Evolutionary conservation across 768 basidiomycete genomes (phyloP).

Genomic region (Boletellus sp.): DNA sequence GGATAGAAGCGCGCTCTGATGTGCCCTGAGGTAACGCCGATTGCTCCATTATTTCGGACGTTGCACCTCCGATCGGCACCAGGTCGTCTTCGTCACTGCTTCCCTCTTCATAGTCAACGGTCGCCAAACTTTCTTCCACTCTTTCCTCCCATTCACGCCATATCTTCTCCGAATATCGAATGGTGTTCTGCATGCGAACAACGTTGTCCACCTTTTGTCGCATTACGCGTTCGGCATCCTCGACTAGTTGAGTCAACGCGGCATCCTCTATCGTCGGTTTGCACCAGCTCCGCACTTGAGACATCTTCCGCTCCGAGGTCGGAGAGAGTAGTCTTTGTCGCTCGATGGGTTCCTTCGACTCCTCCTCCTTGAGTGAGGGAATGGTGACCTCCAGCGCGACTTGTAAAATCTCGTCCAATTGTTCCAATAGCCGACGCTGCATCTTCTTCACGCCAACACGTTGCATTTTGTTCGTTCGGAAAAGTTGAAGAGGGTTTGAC

Average conservation of each 20-base stretch:
- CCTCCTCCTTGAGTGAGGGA: conserved; percentile 89
- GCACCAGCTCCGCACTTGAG: conserved; percentile 80
- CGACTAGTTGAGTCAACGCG: conserved; percentile 75
- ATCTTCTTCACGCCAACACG: conserved; percentile 76
- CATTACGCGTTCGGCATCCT: conserved; percentile 87
- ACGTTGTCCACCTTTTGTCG: conserved; percentile 93
- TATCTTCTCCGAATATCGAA: conserved; percentile 94
- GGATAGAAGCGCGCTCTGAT: conserved; percentile 17
- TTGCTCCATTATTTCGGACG: conserved; percentile 23
- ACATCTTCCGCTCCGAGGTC: conserved; percentile 82
- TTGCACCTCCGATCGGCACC: conserved; percentile 27
- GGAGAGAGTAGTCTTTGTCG: conserved; percentile 88
- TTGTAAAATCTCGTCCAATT: conserved; percentile 82
- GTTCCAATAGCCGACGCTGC: conserved; percentile 76
- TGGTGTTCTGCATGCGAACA: conserved; percentile 94
- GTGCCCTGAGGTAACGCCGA: conserved; percentile 6
- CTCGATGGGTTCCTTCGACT: conserved; percentile 87
- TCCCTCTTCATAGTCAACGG: conserved; percentile 54
- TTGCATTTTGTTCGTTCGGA: conserved; percentile 75
- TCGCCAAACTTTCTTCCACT: conserved; percentile 64
- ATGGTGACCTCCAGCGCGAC: conserved; percentile 78
- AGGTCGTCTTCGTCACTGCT: conserved; percentile 43
- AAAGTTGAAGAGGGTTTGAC: conserved; percentile 72
- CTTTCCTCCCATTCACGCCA: conserved; percentile 96
- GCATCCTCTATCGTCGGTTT: conserved; percentile 83